Evolutionary conservation across 371 early-diverging fungal species (phyloP), one percentile per base, ranked within the genome.

Genomic region (Rhizopus stolonifer): DNA sequence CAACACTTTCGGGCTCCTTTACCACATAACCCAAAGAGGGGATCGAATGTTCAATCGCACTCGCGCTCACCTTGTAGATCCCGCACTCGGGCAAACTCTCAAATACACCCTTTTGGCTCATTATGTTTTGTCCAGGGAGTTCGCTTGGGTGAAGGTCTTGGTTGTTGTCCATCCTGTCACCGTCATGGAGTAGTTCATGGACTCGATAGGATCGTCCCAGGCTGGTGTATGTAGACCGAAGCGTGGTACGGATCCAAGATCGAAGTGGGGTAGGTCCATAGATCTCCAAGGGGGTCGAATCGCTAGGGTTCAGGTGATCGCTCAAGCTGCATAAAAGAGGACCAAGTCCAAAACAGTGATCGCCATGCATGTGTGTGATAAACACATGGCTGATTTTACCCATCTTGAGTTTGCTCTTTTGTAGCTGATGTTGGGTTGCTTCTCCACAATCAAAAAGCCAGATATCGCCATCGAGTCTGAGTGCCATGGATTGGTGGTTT

Each of bases 381-480:
- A 85, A 83, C 7, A 85, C 52, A 21, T 68, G 67, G 4, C 61
- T 67, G 31, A 84, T 64, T 15, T 69, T 67, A 5, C 79, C 63
- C 62, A 72, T 72, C 26, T 64, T 70, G 13, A 78, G 29, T 11
- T 58, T 48, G 29, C 72, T 72, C 46, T 73, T 72, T 54, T 81
- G 73, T 14, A 85, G 54, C 44, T 88, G 91, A 56, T 83, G 79
- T 32, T 84, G 78, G 0, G 88, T 86, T 36, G 83, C 89, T 66
- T 91, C 91, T 29, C 91, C 91, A 54, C 86, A 85, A 56, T 91
- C 91, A 54, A 91, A 77, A 24, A 91, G 54, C 74, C 80, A 80
- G 36, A 77, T 64, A 15, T 79, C 78, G 10, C 81, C 79, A 46
- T 76, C 67, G 13, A 66, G 24, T 14, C 82, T 65, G 0, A 85